Conservation (phyloP, 495 filamentous ascomycete species). For the Extremus antarcticus region DNA sequence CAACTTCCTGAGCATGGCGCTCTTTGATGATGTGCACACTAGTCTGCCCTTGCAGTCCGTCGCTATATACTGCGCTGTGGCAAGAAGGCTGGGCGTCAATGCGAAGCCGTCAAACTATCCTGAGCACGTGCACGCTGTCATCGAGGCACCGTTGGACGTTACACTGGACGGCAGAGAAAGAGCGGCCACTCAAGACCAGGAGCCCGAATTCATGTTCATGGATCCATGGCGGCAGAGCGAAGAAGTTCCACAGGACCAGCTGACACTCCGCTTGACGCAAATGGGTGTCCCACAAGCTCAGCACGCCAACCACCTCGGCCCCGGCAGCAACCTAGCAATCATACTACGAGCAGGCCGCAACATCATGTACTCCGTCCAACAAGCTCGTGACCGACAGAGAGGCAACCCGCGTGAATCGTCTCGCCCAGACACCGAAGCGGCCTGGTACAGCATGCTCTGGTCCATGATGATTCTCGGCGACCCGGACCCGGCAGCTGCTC, state of each 20-base stretch:
- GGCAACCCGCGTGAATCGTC: background rate
- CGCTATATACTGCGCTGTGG: conserved; percentile 60
- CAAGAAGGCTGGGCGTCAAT: conserved; percentile 53
- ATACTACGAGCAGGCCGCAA: conserved; percentile 70
- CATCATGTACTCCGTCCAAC: conserved; percentile 53
- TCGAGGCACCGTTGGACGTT: conserved; percentile 46
- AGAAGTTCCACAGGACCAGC: conserved; percentile 49
- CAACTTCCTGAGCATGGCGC: conserved; percentile 66
- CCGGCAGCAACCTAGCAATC: conserved; percentile 52
- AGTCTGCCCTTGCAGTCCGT: conserved; percentile 71
- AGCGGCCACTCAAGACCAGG: conserved; percentile 7
- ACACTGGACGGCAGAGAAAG: conserved; percentile 50
- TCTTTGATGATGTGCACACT: conserved; percentile 50
- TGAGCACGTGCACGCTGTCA: conserved; percentile 65
- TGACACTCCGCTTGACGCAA: conserved; percentile 49
- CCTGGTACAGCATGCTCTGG: conserved; percentile 72
- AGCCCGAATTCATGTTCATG: conserved; percentile 42
- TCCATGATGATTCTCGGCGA: conserved; percentile 49
- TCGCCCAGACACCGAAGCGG: conserved; percentile 47
- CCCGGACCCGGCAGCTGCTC: conserved; percentile 28
- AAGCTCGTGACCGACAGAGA: conserved; percentile 16
- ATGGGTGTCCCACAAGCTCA: conserved; percentile 48
- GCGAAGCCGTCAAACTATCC: conserved; percentile 67
- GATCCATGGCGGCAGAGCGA: conserved; percentile 66
- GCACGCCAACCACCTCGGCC: conserved; percentile 45